Percentiles rank a stretch among this genome's conserved stretches.
These are phyloP conservation scores for Trametes villosa DNA, from an alignment of 768 basidiomycete genomes.

Conservation along the genomic window DNA sequence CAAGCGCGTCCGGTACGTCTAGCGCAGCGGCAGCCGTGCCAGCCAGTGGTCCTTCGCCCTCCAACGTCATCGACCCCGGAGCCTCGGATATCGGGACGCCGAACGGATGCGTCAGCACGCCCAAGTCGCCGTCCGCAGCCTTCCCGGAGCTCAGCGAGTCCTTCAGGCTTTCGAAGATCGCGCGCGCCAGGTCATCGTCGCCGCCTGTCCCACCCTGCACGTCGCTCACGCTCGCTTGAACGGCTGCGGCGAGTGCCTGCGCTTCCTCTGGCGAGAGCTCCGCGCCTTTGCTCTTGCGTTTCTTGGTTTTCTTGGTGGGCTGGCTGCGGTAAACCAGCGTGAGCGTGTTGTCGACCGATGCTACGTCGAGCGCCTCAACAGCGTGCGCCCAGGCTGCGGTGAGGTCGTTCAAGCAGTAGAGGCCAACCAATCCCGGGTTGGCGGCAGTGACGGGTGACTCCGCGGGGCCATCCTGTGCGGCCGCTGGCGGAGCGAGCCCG, in stretches of 20 bases:
- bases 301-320: constrained; percentile 4
- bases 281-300: background rate
- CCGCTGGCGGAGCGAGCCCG: constrained; percentile 21
- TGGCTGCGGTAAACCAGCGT: constrained; percentile 55
- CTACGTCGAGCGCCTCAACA: constrained; percentile 30
- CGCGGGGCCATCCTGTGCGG: background rate
- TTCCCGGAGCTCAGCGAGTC: constrained; percentile 10
- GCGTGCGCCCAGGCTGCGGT: constrained; percentile 37
- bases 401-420: constrained; percentile 37
- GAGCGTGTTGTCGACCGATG: constrained; percentile 45
- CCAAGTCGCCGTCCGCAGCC: background rate
- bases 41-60: background rate
- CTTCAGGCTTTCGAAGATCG: constrained; percentile 29
- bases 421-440: background rate
- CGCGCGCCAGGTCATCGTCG: constrained; percentile 25
- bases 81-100: constrained; percentile 5
- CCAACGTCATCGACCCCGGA: background rate
- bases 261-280: constrained; percentile 39
- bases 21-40: background rate
- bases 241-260: constrained; percentile 47
- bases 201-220: constrained; percentile 15
- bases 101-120: constrained; percentile 13
- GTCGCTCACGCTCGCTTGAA: constrained; percentile 49
- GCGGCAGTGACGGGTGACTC: too few species aligned
- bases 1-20: background rate